Evolutionary conservation across 106 monocot genomes (phyloP), one percentile per base, ranked within the genome.

Genomic region (Alisma plantagoaquatica): DNA sequence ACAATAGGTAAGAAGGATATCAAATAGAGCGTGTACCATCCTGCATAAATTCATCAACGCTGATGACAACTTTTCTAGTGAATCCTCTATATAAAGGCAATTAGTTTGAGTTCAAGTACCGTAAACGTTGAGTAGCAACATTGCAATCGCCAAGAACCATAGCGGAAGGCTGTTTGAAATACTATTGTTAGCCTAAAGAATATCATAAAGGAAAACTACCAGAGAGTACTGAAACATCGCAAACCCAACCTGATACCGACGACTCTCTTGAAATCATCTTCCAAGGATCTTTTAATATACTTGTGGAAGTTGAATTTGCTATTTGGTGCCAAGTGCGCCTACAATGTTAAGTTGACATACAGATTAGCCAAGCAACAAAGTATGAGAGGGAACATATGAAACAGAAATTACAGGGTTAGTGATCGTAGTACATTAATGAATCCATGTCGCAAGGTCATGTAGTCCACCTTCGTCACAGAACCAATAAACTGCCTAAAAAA

Each of bases 381-480:
- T 7, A 38, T 14, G 4, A 46, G 19, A 46, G 3, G 12, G 14
- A 4, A 10, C 19, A n/a, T 46, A 4, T 46, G 4, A 46, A 12
- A 12, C 46, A 12, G 14, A 19, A 10, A 46, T 4, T 46, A 3
- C 10, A 10, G 46, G 46, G 12, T 46, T 9, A 12, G n/a, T n/a
- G n/a, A n/a, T n/a, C n/a, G n/a, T 19, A 32, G 63, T 68, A 81
- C 76, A 69, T 61, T 73, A 31, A 81, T 76, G 52, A 81, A 81
- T 2, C 76, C 81, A 51, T 69, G 76, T n/a, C 76, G 58, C 67
- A 81, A 53, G 10, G 81, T 69, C 29, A 81, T 61, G 52, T 81
- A 76, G 33, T 76, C 76, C 22, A 64, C 61, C 42, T 69, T 81
- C 25, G 57, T 31, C 3, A 81, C 72, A 21, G 76, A 81, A 50